Evolutionary conservation across 352 stramenopile genomes (phyloP).

Genomic region (Stramenopiles sp.): DNA sequence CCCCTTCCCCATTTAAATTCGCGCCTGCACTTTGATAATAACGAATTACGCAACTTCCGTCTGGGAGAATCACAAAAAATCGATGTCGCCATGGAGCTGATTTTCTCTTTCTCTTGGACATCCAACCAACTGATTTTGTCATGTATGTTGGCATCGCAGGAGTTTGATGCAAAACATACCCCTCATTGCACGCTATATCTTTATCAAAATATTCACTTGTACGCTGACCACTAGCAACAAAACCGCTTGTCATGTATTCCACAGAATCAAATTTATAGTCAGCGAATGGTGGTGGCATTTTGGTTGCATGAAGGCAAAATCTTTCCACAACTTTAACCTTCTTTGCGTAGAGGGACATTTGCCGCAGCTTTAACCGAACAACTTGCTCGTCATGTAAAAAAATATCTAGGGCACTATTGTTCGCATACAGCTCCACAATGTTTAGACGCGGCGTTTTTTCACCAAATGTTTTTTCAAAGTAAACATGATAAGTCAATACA

Average conservation of each 20-base stretch:
- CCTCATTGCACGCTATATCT: not conserved
- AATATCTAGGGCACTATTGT: not conserved
- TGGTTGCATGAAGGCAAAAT: not conserved
- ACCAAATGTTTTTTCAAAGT: not conserved
- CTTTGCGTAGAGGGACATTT: not conserved
- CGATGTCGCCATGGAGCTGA: not conserved
- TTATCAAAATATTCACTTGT: not conserved
- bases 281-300: not conserved
- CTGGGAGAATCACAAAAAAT: not conserved
- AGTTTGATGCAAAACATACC: not conserved
- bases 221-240: not conserved
- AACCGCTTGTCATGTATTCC: not conserved
- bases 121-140: not conserved
- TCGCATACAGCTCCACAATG: not conserved
- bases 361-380: not conserved
- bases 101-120: not conserved
- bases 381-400: not conserved
- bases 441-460: not conserved
- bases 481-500: not conserved
- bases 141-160: not conserved
- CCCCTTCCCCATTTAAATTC: not conserved
- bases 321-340: not conserved
- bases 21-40: not conserved
- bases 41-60: not conserved
- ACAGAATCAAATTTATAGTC: not conserved